Evolutionary conservation across 257 asterid genomes (phyloP).

Genomic region (Salvia hispanica): DNA sequence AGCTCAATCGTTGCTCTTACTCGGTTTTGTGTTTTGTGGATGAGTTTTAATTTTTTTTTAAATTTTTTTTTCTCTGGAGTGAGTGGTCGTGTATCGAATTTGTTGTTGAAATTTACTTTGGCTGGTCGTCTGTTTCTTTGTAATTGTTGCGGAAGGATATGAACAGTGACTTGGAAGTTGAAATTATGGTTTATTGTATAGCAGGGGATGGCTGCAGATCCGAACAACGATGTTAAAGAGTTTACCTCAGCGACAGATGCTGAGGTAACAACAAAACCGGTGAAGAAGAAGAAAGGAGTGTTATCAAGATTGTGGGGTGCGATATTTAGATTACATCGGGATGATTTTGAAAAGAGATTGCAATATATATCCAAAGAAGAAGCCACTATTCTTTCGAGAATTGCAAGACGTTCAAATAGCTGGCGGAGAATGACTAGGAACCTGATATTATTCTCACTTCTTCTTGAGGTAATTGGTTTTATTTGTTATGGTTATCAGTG

Average conservation of each 20-base stretch:
- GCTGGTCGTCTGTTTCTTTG: not conserved
- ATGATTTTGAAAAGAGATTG: conserved; percentile 90
- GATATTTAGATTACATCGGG: conserved; percentile 60
- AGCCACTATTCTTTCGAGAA: conserved; percentile 67
- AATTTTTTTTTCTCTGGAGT: not conserved
- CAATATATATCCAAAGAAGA: conserved; percentile 88
- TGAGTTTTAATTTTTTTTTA: not conserved
- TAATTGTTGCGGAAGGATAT: not conserved
- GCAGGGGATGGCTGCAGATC: conserved; percentile 65
- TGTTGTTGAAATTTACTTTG: not conserved
- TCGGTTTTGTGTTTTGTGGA: not conserved
- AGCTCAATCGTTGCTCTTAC: not conserved
- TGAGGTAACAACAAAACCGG: conserved; percentile 47
- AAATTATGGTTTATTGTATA: not conserved
- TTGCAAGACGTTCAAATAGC: conserved; percentile 61
- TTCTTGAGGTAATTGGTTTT: conserved; percentile 63
- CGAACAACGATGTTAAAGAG: conserved; percentile 53
- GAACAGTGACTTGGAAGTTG: not conserved
- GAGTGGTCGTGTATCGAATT: not conserved
- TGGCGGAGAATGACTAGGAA: conserved; percentile 63
- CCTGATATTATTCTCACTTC: conserved; percentile 58
- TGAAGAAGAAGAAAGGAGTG: conserved; percentile 69
- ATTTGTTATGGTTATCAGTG: not conserved
- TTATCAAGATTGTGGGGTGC: conserved; percentile 75
- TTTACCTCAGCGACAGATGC: conserved; percentile 44